Conservation (phyloP, 495 filamentous ascomycete genomes). For the Ramalina intermedia region DNA sequence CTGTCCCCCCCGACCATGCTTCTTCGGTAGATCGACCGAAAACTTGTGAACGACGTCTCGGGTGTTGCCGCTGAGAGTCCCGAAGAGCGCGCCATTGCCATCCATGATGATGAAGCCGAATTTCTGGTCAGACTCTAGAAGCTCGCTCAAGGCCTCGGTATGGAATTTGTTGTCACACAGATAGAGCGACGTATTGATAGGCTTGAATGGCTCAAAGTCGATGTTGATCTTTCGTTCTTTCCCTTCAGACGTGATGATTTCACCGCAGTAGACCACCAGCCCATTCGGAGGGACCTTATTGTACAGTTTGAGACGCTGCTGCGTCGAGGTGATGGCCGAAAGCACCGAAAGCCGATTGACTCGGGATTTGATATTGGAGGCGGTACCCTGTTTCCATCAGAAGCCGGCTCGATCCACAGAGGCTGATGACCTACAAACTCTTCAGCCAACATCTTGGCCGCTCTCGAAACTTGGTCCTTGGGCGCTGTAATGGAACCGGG, state of each 20-base stretch:
- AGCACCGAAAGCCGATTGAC: conserved; percentile 96
- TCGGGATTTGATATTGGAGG: conserved; percentile 97
- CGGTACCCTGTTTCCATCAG: conserved; percentile 58
- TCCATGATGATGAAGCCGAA: conserved; percentile 99
- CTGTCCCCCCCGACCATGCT: conserved; percentile 98
- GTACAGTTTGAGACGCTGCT: conserved; percentile 96
- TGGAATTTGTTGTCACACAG: conserved; percentile 99
- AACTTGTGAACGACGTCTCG: conserved; percentile 96
- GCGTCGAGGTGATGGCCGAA: conserved; percentile 95
- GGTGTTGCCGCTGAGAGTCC: conserved; percentile 91
- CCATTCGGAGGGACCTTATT: conserved; percentile 97
- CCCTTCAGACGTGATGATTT: conserved; percentile 97
- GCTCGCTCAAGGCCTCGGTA: conserved; percentile 88
- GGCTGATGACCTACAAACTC: conserved; percentile 61
- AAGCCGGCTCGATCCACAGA: conserved; percentile 1
- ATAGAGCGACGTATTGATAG: conserved; percentile 97
- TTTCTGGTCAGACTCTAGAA: conserved; percentile 95
- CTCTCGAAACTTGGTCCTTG: conserved; percentile 93
- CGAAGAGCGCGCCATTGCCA: conserved; percentile 82
- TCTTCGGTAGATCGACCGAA: conserved; percentile 93
- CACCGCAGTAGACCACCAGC: conserved; percentile 95
- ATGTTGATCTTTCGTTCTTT: conserved; percentile 99
- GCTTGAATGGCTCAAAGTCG: conserved; percentile 98
- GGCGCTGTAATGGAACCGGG: conserved; percentile 44
- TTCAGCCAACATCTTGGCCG: conserved; percentile 99